A percentile compares a stretch with the other conserved stretches of the same genome.
phyloP scores from a whole-genome alignment of 176 grass and related monocot genomes.

The sorghum (Sorghum bicolor) region Sorghum_bicolor_NCBIv3 NC_012878.2:52102001-52102500 shows the following conservation, averaged over 20 bases:
- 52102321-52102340: neutral
- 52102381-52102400: no score
- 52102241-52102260: neutral
- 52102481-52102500: no score
- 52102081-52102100: neutral
- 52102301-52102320: neutral
- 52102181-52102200: neutral
- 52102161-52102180: conserved; percentile 24
- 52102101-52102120: neutral
- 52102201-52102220: neutral
- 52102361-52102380: neutral
- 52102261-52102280: neutral
- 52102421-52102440: no score
- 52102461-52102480: no score
- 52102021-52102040: neutral
- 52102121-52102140: conserved; percentile 12
- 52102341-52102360: neutral
- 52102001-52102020: conserved; percentile 18
- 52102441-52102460: no score
- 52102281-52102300: no score
- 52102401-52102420: no score
- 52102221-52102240: neutral
- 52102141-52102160: neutral
- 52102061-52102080: neutral
- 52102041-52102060: conserved; percentile 7